Evolutionary conservation across 2,329 filamentous ascomycete species (phyloP).

Genomic region (Exserohilum rostratum): DNA sequence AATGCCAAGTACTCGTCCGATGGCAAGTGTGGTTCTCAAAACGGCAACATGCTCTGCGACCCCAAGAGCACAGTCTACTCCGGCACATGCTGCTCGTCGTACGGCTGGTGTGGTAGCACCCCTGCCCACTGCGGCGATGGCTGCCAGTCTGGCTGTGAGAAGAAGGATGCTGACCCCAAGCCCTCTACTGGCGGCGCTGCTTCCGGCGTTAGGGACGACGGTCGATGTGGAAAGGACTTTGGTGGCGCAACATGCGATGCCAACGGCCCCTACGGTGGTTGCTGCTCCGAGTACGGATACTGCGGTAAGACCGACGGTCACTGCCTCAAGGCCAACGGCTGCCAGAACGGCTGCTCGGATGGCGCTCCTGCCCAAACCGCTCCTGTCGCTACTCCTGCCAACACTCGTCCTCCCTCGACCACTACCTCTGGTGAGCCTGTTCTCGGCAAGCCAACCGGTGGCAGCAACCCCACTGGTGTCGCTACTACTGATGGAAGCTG

Average conservation of each 20-base stretch:
- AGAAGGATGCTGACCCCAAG: conserved; percentile 12
- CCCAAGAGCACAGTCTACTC: conserved; percentile 54
- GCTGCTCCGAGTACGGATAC: conserved; percentile 47
- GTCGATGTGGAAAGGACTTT: conserved; percentile 51
- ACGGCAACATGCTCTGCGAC: conserved; percentile 51
- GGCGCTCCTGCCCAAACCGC: conserved; percentile 6
- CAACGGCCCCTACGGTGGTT: conserved; percentile 48
- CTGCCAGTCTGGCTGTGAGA: conserved; percentile 50
- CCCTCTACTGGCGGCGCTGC: conserved; percentile 15
- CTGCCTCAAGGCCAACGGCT: conserved; percentile 47
- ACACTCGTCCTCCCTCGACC: conserved; percentile 38
- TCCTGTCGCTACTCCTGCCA: conserved; percentile 16
- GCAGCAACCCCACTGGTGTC: conserved; percentile 30
- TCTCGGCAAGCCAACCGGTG: conserved; percentile 39
- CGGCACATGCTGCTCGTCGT: conserved; percentile 54
- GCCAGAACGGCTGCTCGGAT: conserved; percentile 50
- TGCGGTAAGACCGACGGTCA: conserved; percentile 47
- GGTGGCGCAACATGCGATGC: conserved; percentile 49
- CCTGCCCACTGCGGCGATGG: conserved; percentile 48
- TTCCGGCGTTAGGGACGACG: conserved; percentile 38
- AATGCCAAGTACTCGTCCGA: conserved; percentile 46
- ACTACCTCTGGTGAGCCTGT: conserved; percentile 47
- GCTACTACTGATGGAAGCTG: conserved; percentile 61
- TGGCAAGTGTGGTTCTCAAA: conserved; percentile 49
- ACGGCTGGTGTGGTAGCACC: conserved; percentile 54